Evolutionary conservation across 352 stramenopile species (phyloP).

Genomic region (Blastocystis sp.): DNA sequence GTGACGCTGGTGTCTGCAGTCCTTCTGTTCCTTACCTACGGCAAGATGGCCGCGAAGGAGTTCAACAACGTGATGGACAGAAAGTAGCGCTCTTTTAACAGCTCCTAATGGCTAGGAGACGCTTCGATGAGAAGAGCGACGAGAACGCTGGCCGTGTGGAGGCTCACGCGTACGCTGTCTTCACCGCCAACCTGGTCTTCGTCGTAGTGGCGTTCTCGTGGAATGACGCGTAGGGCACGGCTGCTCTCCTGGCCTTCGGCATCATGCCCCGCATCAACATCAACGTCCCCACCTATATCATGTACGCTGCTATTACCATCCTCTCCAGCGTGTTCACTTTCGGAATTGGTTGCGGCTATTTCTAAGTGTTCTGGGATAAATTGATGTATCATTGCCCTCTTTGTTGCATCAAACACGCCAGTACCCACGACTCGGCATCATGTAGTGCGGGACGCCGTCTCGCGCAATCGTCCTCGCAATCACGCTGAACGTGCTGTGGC

Average conservation of each 20-base stretch:
- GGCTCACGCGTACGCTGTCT: background rate
- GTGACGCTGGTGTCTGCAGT: background rate
- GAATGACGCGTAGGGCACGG: background rate
- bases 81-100: background rate
- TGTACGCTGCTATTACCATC: conserved; percentile 12
- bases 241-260: conserved; percentile 11
- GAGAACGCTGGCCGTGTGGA: background rate
- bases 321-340: conserved; percentile 34
- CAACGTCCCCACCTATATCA: conserved; percentile 3
- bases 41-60: conserved; percentile 16
- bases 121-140: conserved; percentile 10
- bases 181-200: conserved; percentile 22
- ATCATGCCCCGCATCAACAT: conserved; percentile 19
- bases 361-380: conserved; percentile 28
- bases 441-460: background rate
- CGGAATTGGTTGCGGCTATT: conserved; percentile 32
- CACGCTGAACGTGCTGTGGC: conserved; percentile 42
- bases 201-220: background rate
- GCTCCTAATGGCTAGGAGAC: conserved; percentile 16
- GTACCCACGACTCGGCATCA: conserved; percentile 23
- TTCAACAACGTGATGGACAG: conserved; percentile 40
- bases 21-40: background rate
- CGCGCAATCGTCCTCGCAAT: background rate
- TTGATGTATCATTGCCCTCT: background rate
- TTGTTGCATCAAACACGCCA: conserved; percentile 14